Evolutionary conservation across 371 early-diverging fungal species (phyloP).

Genomic region (Rhizopus arrhizus): DNA sequence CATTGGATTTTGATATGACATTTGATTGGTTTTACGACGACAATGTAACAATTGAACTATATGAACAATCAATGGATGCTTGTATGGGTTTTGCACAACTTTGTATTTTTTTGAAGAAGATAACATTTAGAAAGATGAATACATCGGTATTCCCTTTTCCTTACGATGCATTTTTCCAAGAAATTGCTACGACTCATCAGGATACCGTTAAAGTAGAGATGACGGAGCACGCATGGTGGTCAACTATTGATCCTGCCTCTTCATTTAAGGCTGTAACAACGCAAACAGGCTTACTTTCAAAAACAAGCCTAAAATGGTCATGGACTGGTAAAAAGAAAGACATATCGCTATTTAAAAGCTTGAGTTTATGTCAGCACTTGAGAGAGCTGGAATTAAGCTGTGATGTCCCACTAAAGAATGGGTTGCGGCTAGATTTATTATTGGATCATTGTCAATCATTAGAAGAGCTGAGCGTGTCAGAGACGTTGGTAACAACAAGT

Average conservation of each 20-base stretch:
- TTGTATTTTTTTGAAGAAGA: constrained; percentile 25
- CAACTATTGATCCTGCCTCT: constrained; percentile 27
- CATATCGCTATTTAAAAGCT: constrained; percentile 19
- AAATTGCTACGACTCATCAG: constrained; percentile 20
- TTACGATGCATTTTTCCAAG: constrained; percentile 34
- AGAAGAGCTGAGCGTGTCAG: constrained; percentile 10
- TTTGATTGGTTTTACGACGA: constrained; percentile 35
- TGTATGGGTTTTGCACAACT: constrained; percentile 34
- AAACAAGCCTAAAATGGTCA: constrained; percentile 22
- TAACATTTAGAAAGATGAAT: constrained; percentile 24
- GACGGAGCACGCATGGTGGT: constrained; percentile 31
- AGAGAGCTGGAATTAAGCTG: constrained; percentile 25
- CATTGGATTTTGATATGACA: constrained; percentile 30
- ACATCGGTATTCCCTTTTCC: constrained; percentile 31
- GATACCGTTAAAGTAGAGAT: constrained; percentile 21
- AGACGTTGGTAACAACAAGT: constrained; percentile 19
- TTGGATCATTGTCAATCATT: constrained; percentile 22
- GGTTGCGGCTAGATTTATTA: constrained; percentile 26
- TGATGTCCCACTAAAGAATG: constrained; percentile 27
- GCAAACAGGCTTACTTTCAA: constrained; percentile 24
- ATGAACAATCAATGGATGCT: constrained; percentile 31
- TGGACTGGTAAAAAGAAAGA: constrained; percentile 35
- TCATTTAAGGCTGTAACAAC: constrained; percentile 20
- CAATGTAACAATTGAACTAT: constrained; percentile 25
- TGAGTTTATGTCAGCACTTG: constrained; percentile 19